Evolutionary conservation across 805 yeast species (phyloP), one percentile per base, ranked within the genome.

Genomic region (Kazachstania psychrophila): DNA sequence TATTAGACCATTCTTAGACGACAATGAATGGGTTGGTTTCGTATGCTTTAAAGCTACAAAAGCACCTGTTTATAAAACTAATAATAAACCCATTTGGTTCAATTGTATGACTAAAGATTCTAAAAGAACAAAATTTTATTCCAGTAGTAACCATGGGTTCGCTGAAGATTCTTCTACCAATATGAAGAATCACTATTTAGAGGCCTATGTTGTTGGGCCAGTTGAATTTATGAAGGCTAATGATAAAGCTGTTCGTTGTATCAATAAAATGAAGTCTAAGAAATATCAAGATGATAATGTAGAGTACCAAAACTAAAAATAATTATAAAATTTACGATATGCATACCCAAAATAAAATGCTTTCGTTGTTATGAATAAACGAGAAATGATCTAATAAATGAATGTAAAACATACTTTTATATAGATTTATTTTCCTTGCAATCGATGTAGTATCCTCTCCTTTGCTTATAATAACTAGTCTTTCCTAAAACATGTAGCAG

Each of bases 21-120:
- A 72, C 31, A 75, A 72, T 22, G 47, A 64, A 9, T 75, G 81
- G 80, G 57, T 70, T 19, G 71, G 73, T 26, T 69, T 64, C 45
- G 51, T 61, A 23, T 46, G 70, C 15, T 65, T 68, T 22, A 64
- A 65, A 6, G 49, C 56, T 5, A 29, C 44, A 6, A 25, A 33
- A 10, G 43, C 47, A 7, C 60, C 60, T 5, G 33, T 28, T 1
- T 48, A 34, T 32, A 45, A 44, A 18, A 55, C 57, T 1, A 54
- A 49, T 35, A 49, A 52, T 31, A 35, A 40, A 18, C 53, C 57
- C 1, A 42, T 49, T 20, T 20, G 17, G 10, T 34, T 22, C 17
- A 6, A 9, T 3, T n/a, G n/a, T n/a, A 28, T 15, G 3, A 15
- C 5, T 7, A 5, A 10, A 1, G 8, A 11, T 20, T 11, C 30